phyloP scores from a whole-genome alignment of 75 land plant genomes.

The Ceratopteris richardii region DNA sequence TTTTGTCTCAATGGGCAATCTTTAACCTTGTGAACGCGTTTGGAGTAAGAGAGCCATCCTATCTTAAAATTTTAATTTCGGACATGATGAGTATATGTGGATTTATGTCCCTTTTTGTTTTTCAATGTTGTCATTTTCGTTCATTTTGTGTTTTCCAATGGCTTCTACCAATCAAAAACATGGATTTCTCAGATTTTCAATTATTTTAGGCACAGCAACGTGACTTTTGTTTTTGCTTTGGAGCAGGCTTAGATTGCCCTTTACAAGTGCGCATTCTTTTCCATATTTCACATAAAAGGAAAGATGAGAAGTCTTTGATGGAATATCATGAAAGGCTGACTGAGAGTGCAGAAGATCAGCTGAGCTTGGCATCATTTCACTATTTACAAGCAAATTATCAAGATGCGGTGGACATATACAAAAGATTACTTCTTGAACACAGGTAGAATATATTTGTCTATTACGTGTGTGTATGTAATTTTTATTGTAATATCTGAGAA shows the following conservation, averaged over 20 bases:
- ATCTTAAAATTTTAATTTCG: too few species aligned
- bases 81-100: too few species aligned
- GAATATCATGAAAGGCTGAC: constrained; percentile 21
- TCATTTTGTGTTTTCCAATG: too few species aligned
- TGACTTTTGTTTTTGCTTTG: too few species aligned
- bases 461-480: background rate
- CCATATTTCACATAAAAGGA: constrained; percentile 23
- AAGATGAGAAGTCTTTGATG: constrained; percentile 22
- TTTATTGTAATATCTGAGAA: background rate
- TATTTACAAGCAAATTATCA: constrained; percentile 20
- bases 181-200: background rate
- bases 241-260: constrained; percentile 15
- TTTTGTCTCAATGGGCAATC: too few species aligned
- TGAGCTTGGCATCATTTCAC: constrained; percentile 28
- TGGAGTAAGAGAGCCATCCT: too few species aligned
- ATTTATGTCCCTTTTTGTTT: too few species aligned
- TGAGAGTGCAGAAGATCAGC: constrained; percentile 20
- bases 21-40: too few species aligned
- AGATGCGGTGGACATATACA: constrained; percentile 31
- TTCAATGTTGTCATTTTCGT: too few species aligned
- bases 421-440: constrained; percentile 19
- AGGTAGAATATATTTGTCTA: constrained; percentile 10
- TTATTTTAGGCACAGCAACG: too few species aligned
- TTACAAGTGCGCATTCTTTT: constrained; percentile 21
- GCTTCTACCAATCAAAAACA: too few species aligned